Evolutionary conservation across 2,329 filamentous ascomycete species (phyloP).

Genomic region (Pestalotiopsis sp.): DNA sequence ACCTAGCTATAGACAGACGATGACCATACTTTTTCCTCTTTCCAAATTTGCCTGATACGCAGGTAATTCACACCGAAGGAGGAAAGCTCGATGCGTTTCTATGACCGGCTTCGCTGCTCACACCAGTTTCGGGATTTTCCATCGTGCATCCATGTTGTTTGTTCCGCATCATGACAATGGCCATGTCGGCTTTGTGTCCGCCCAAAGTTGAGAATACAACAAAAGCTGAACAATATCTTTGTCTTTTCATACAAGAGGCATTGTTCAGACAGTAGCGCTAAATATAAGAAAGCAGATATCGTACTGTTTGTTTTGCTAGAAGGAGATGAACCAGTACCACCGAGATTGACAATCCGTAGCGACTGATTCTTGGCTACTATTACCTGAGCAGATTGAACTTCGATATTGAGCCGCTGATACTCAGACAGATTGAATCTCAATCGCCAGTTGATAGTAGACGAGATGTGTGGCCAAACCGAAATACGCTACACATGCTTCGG

Average conservation of each 20-base stretch:
- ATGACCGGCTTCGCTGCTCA: background rate
- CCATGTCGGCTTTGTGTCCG: background rate
- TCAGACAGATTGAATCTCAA: background rate
- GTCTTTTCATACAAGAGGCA: background rate
- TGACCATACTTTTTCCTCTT: background rate
- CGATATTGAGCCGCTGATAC: background rate
- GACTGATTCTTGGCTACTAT: background rate
- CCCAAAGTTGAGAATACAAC: background rate
- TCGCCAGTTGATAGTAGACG: background rate
- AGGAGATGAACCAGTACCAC: background rate
- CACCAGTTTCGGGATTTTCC: background rate
- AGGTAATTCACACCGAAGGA: background rate
- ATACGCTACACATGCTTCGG: background rate
- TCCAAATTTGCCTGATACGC: too few species aligned
- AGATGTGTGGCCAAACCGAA: background rate
- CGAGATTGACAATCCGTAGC: background rate
- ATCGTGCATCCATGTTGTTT: background rate
- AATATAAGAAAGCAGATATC: background rate
- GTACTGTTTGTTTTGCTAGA: background rate
- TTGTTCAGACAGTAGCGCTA: background rate
- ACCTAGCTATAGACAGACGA: too few species aligned
- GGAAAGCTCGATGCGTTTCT: background rate
- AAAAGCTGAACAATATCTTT: background rate
- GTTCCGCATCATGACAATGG: background rate
- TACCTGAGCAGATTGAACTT: background rate